A percentile compares a stretch with the other conserved stretches of the same genome.
phyloP scores from a whole-genome alignment of 371 early-diverging fungal species.

The Rhizopus sp. region DNA sequence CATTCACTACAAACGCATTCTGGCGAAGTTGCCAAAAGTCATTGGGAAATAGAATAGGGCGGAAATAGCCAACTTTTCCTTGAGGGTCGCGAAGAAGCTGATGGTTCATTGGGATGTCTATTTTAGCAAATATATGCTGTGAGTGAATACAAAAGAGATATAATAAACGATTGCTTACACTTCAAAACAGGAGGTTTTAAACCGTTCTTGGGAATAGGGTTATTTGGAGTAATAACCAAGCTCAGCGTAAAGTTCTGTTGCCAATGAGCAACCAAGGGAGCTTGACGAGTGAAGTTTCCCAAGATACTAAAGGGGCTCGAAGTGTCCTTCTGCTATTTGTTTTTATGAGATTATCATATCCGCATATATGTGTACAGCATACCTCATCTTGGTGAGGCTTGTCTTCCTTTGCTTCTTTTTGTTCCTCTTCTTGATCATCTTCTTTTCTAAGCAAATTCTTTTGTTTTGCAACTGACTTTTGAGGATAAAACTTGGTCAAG shows the following conservation, averaged over 20 bases:
- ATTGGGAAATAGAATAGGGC: slow-evolving; percentile 79
- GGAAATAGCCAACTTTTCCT: slow-evolving; percentile 55
- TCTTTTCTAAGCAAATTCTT: slow-evolving; percentile 68
- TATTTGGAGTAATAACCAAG: slow-evolving; percentile 56
- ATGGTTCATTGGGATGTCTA: slow-evolving; percentile 55
- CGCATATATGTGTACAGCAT: neutral
- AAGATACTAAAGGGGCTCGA: slow-evolving; percentile 14
- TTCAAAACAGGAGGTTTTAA: slow-evolving; percentile 56
- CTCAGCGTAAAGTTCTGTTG: slow-evolving; percentile 80
- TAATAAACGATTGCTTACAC: slow-evolving; percentile 33
- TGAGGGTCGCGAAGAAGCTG: slow-evolving; percentile 31
- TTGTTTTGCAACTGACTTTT: slow-evolving; percentile 59
- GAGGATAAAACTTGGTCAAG: slow-evolving; percentile 71
- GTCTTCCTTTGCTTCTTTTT: slow-evolving; percentile 10
- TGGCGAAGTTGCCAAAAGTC: slow-evolving; percentile 89
- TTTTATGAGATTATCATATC: neutral
- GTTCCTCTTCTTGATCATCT: slow-evolving; percentile 43
- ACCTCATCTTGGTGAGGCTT: slow-evolving; percentile 1
- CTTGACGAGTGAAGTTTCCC: slow-evolving; percentile 39
- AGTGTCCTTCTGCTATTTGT: neutral
- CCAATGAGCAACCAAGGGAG: slow-evolving; percentile 82
- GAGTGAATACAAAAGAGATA: neutral
- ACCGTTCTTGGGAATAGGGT: slow-evolving; percentile 45
- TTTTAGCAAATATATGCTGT: neutral
- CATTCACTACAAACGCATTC: slow-evolving; percentile 72